These are phyloP conservation scores for Austroboletus rostrupii DNA, from an alignment of 1,284 basidiomycete species.

Conservation along the genomic window DNA sequence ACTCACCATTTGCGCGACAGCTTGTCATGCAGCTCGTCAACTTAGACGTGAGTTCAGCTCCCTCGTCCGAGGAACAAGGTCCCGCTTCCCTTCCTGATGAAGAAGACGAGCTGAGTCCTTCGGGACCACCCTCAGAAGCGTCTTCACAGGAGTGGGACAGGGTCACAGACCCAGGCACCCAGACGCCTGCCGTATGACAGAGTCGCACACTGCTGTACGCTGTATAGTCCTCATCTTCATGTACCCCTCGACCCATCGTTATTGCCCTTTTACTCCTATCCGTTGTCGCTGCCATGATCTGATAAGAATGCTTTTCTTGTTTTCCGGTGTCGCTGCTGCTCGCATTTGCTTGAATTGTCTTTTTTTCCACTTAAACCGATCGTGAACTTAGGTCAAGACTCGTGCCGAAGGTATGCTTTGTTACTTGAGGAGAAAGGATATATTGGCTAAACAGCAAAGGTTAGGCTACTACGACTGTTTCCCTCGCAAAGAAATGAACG, in stretches of 20 bases:
- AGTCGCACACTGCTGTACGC: conserved; percentile 30
- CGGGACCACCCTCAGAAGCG: conserved; percentile 72
- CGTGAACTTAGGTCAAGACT: conserved; percentile 49
- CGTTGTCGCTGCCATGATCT: conserved; percentile 43
- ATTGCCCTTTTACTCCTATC: conserved; percentile 19
- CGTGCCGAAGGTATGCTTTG: conserved; percentile 71
- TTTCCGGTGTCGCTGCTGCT: conserved; percentile 29
- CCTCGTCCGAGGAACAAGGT: conserved; percentile 37
- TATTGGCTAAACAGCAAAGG: conserved; percentile 23
- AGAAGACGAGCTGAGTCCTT: conserved; percentile 54
- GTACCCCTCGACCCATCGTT: conserved; percentile 19
- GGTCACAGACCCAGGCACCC: conserved; percentile 66
- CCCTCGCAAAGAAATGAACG: conserved; percentile 67
- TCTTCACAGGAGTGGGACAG: conserved; percentile 86
- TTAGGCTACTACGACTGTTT: conserved; percentile 73
- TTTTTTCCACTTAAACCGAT: conserved; percentile 10
- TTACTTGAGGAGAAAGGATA: conserved; percentile 19
- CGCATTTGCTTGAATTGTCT: conserved; percentile 16
- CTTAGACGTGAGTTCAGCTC: conserved; percentile 77
- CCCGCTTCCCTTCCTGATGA: conserved; percentile 34
- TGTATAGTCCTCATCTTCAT: conserved; percentile 30
- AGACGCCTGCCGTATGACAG: conserved; percentile 41
- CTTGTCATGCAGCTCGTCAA: conserved; percentile 87
- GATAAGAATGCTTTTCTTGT: conserved; percentile 52
- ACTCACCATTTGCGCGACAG: conserved; percentile 30